Evolutionary conservation across 129 eudicot species (phyloP), one percentile per base, ranked within the genome.

Genomic region (Pulicaria dysenterica): DNA sequence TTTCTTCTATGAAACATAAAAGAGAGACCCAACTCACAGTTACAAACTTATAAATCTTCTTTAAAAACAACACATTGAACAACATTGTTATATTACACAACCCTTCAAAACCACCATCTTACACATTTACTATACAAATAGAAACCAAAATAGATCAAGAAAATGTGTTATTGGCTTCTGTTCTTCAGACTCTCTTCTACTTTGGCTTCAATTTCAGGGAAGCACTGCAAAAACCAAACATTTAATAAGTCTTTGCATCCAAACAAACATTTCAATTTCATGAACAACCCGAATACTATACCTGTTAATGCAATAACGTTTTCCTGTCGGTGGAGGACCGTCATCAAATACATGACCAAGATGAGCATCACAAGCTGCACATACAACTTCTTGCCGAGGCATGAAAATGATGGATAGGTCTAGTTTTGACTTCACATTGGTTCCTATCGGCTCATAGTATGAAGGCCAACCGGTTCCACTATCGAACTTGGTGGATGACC

Each of bases 391-490:
- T 54, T 85, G 88, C 4, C 98, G 92, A 7, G 98, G 98, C 98
- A 93, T 89, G 85, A 93, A 87, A 31, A 93, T 85, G 64, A 93
- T 85, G 5, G 98, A 93, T 72, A 93, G 54, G 64, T 93, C 98
- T 14, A 93, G 65, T 84, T 93, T 93, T 38, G 98, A 85, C 84
- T 89, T 93, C 80, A 89, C 98, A 53, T 89, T 93, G 80, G 82
- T 55, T 43, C 95, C 95, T n/a, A 87, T 72, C 2, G 95, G 88
- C 70, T 87, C 72, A 24, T 89, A 93, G 50, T 93, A 93, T 0
- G 98, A 93, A 48, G 98, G 98, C 98, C 98, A 93, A 44, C 98
- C 98, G 40, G 98, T 93, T 61, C 96, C 98, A 51, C 98, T 93
- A 38, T 93, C 96, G 45, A 93, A 93, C 70, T 93, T 93, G 49